Evolutionary conservation across 768 basidiomycete species (phyloP), one percentile per base, ranked within the genome.

Genomic region (Pleurotus tuoliensis): DNA sequence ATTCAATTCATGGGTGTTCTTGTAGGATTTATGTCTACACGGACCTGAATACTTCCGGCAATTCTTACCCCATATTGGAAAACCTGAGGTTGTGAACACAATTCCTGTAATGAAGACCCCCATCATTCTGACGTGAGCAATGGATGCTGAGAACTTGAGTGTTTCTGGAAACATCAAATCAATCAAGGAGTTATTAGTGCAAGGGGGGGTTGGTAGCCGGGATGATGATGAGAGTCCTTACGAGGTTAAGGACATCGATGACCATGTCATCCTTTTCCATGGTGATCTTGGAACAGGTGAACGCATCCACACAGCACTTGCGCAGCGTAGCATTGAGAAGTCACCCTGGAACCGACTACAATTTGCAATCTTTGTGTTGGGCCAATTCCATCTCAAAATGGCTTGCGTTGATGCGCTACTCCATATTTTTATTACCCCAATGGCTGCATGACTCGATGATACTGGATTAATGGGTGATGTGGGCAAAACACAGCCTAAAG

Each of bases 261-360:
- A 55, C 22, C 51, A 53, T 34, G 55, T 60, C n/a, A 38, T 58
- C 18, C 47, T 64, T 13, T 40, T 63, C 16, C 58, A 59, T 34
- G 63, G 63, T 2, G 63, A 64, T 46, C 56, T 64, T 11, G 62
- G 62, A 3, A 61, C 60, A 1, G 56, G 47, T 3, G 63, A 63
- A 24, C 53, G 46, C n/a, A 51, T 56, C 22, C 4, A n/a, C 1
- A 11, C n/a, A 0, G 8, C 22, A 5, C 51, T 12, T 4, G 12
- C 11, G 2, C 18, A 12, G 16, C 15, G 51, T 18, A 39, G 15
- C 5, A 9, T 40, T 39, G 51, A 53, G 15, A 3, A 7, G 12
- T 4, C 22, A 22, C 22, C 22, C 3, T 22, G 22, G 22, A 22
- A 22, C 22, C 22, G 22, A 1, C 22, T 22, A 3, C 22, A 22